These are phyloP conservation scores for Paragyromitra xinjiangensis DNA, from an alignment of 495 filamentous ascomycete genomes.

Conservation along the genomic window DNA sequence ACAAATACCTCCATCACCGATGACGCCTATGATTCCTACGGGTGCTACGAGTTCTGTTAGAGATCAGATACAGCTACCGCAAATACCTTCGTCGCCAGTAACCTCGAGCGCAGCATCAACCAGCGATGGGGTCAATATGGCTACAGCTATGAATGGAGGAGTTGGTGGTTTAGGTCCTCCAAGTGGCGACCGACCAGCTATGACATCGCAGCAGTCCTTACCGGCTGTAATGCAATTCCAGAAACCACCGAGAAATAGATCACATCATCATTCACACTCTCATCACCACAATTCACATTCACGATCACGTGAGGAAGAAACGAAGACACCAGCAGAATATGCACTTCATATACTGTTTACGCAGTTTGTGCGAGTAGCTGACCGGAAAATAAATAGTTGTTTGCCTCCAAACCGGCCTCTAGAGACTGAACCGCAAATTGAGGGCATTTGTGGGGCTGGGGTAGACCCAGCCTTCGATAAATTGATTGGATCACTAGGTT, in stretches of 20 bases:
- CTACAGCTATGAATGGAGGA: constrained; percentile 34
- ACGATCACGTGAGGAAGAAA: constrained; percentile 64
- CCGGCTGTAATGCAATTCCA: constrained; percentile 51
- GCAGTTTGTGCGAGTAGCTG: constrained; percentile 81
- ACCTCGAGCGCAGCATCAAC: constrained; percentile 18
- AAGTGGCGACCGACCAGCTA: constrained; percentile 39
- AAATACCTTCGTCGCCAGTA: constrained; percentile 53
- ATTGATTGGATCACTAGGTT: constrained; percentile 85
- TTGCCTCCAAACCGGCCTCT: constrained; percentile 63
- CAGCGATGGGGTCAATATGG: constrained; percentile 33
- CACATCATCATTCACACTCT: constrained; percentile 82
- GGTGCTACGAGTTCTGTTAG: constrained; percentile 31
- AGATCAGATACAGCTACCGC: constrained; percentile 56
- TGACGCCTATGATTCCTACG: constrained; percentile 49
- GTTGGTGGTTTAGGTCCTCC: constrained; percentile 27
- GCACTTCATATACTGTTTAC: constrained; percentile 96
- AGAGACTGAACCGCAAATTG: constrained; percentile 80
- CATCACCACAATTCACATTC: constrained; percentile 71
- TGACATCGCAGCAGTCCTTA: constrained; percentile 49
- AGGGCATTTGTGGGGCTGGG: constrained; percentile 87
- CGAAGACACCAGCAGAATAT: constrained; percentile 93
- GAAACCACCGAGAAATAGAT: constrained; percentile 51
- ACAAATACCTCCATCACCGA: constrained; percentile 57
- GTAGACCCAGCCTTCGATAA: constrained; percentile 93
- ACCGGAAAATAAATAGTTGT: constrained; percentile 81